phyloP scores from a whole-genome alignment of 208 protist genomes.

The Crithidia acanthocephali region DNA sequence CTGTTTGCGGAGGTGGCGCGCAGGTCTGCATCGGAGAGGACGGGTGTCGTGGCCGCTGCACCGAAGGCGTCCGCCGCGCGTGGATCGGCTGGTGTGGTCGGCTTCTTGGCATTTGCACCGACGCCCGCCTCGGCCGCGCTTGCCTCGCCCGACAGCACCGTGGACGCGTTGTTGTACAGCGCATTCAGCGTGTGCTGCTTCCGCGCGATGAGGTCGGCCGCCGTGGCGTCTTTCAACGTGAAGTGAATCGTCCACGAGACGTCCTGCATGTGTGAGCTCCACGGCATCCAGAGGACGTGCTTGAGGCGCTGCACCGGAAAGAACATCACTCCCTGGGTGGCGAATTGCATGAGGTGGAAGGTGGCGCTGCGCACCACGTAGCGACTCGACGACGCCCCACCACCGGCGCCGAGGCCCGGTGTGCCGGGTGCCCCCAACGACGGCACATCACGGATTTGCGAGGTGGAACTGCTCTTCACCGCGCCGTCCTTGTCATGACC shows the following conservation, averaged over 20 bases:
- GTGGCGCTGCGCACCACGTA: constrained; percentile 56
- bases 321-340: constrained; percentile 72
- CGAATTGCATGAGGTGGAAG: constrained; percentile 76
- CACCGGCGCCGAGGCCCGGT: neutral
- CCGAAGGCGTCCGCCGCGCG: constrained; percentile 4
- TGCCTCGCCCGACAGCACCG: neutral
- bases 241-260: constrained; percentile 61
- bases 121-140: constrained; percentile 6
- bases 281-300: constrained; percentile 61
- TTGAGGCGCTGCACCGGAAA: constrained; percentile 57
- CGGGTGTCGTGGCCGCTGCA: neutral
- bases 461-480: constrained; percentile 14
- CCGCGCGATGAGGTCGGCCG: constrained; percentile 19
- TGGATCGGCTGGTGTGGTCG: neutral
- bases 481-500: neutral
- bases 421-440: neutral
- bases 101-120: neutral
- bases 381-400: constrained; percentile 7
- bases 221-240: constrained; percentile 28
- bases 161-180: constrained; percentile 19
- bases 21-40: neutral
- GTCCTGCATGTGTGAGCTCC: constrained; percentile 71
- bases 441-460: constrained; percentile 8
- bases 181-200: constrained; percentile 24
- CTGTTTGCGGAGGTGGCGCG: neutral